Conservation (phyloP, 2,329 filamentous ascomycete genomes). For the Berkeleyomyces basicola region DNA sequence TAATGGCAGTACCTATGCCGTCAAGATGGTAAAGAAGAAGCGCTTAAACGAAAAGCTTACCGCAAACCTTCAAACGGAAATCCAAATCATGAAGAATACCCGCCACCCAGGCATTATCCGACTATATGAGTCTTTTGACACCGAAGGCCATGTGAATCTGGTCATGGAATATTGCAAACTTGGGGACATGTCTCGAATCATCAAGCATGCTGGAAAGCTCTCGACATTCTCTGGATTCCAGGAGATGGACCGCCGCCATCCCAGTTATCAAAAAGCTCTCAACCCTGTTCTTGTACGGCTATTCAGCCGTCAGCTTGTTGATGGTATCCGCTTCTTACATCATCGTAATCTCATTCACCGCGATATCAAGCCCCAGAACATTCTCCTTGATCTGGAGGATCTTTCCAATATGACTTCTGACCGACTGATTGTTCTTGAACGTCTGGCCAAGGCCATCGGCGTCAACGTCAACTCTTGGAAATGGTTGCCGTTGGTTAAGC, state of each 20-base stretch:
- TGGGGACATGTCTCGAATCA: constrained; percentile 85
- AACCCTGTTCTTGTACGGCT: constrained; percentile 94
- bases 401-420: constrained; percentile 55
- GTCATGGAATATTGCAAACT: constrained; percentile 98
- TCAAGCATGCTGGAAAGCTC: constrained; percentile 79
- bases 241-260: constrained; percentile 88
- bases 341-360: constrained; percentile 81
- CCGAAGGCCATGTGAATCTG: constrained; percentile 75
- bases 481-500: constrained; percentile 76
- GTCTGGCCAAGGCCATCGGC: constrained; percentile 29
- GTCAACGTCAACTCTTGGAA: constrained; percentile 38
- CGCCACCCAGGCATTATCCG: constrained; percentile 95
- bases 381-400: constrained; percentile 41
- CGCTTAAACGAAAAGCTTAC: constrained; percentile 93
- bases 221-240: constrained; percentile 63
- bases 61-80: constrained; percentile 89
- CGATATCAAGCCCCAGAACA: constrained; percentile 93
- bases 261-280: constrained; percentile 68
- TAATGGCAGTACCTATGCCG: constrained; percentile 32
- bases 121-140: constrained; percentile 86
- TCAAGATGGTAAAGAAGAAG: constrained; percentile 86
- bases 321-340: constrained; percentile 77
- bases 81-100: constrained; percentile 82
- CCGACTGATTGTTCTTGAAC: constrained; percentile 38
- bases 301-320: constrained; percentile 87